Conservation (phyloP, 495 filamentous ascomycete genomes). For the Lepidopterella palustris region DNA sequence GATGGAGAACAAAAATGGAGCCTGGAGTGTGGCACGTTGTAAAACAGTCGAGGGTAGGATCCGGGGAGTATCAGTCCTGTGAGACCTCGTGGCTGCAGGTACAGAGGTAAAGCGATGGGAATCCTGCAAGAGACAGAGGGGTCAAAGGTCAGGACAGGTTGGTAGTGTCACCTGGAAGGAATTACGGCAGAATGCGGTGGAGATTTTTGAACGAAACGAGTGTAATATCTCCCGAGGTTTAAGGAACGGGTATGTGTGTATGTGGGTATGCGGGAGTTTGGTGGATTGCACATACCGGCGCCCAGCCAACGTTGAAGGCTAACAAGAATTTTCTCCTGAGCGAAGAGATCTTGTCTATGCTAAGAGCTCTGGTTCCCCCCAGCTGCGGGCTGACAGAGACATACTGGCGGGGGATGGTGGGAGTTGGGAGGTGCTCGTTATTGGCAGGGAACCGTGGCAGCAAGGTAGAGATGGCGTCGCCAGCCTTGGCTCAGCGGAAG, state of each 20-base stretch:
- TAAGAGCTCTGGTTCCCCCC: slow-evolving; percentile 25
- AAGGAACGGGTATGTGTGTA: neutral
- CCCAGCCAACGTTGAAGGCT: slow-evolving; percentile 16
- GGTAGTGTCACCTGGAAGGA: neutral
- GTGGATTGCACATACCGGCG: slow-evolving; percentile 3
- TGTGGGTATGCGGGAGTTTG: neutral
- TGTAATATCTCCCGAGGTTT: neutral
- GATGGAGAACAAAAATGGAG: slow-evolving; percentile 9
- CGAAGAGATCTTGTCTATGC: neutral
- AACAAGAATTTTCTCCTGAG: slow-evolving; percentile 23
- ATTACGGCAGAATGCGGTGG: neutral
- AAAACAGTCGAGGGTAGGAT: slow-evolving; percentile 16
- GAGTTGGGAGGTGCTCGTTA: slow-evolving; percentile 18
- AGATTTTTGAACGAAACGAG: neutral
- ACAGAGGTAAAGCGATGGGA: slow-evolving; percentile 14
- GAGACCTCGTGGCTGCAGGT: slow-evolving; percentile 29
- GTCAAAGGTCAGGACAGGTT: neutral
- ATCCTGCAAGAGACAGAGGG: slow-evolving; percentile 1
- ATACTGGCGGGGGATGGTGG: slow-evolving; percentile 21
- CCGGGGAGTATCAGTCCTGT: slow-evolving; percentile 16
- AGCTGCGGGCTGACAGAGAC: slow-evolving; percentile 6
- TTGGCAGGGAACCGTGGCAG: slow-evolving; percentile 22
- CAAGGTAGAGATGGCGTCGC: slow-evolving; percentile 8
- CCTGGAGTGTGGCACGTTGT: slow-evolving; percentile 21
- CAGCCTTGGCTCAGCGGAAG: slow-evolving; percentile 11